A percentile compares a stretch with the other conserved stretches of the same genome.
Conservation (phyloP, 2,329 filamentous ascomycete genomes). For the Beauveria caledonica region DNA sequence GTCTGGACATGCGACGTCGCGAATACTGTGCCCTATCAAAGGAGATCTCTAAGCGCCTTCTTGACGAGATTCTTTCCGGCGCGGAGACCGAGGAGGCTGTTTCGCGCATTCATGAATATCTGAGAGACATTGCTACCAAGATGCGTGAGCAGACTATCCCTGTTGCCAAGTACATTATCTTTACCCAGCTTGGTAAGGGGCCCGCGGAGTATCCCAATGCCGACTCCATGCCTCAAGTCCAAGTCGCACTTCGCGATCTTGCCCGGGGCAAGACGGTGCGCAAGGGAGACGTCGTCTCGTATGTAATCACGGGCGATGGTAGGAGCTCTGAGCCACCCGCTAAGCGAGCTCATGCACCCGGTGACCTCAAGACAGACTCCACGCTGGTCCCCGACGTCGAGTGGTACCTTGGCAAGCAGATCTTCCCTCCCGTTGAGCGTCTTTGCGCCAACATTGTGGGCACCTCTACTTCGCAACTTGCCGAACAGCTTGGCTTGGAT, state of each 20-base stretch:
- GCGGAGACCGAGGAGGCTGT: conserved; percentile 85
- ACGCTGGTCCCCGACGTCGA: conserved; percentile 83
- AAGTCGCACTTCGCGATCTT: conserved; percentile 84
- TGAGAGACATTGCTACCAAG: conserved; percentile 72
- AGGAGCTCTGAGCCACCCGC: conserved; percentile 61
- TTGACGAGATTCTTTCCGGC: conserved; percentile 92
- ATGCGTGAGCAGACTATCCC: conserved; percentile 77
- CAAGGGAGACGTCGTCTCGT: conserved; percentile 92
- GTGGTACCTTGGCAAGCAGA: conserved; percentile 97
- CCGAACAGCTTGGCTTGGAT: conserved; percentile 89
- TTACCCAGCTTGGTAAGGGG: conserved; percentile 91
- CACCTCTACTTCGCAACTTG: conserved; percentile 81
- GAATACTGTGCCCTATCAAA: conserved; percentile 96
- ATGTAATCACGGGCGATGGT: conserved; percentile 77
- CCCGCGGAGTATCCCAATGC: conserved; percentile 91
- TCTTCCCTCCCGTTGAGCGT: conserved; percentile 94
- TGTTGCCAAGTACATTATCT: conserved; percentile 88
- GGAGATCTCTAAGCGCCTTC: conserved; percentile 79
- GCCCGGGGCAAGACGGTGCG: conserved; percentile 80
- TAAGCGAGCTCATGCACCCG: conserved; percentile 80
- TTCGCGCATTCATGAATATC: conserved; percentile 85
- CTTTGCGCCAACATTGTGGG: conserved; percentile 92
- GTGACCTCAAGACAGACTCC: conserved; percentile 71
- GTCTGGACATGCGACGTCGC: conserved; percentile 93
- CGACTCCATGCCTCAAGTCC: conserved; percentile 92